Percentiles rank a stretch among this genome's conserved stretches.
These are phyloP conservation scores for Lantana camara DNA, from an alignment of 257 asterid species.

Conservation along the genomic window DNA sequence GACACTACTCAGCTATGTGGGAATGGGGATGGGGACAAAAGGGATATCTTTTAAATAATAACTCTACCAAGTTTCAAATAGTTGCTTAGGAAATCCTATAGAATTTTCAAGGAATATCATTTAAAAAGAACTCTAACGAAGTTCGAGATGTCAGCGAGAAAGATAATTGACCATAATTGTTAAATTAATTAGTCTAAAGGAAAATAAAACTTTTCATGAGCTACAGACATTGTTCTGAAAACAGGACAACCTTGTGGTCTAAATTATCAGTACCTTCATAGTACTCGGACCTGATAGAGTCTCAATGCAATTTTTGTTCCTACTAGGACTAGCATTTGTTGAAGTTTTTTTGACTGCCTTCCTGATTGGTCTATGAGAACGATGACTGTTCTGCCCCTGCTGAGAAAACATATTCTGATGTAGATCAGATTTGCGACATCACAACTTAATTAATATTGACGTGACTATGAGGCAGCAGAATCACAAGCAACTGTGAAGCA, in stretches of 20 bases:
- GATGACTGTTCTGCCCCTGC: slow-evolving; percentile 29
- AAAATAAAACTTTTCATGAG: background rate
- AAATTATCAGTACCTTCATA: slow-evolving; percentile 40
- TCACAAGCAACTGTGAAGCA: slow-evolving; percentile 15
- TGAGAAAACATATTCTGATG: slow-evolving; percentile 35
- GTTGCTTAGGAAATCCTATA: slow-evolving; percentile 8
- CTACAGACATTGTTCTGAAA: background rate
- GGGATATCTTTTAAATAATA: background rate
- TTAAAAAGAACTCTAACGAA: background rate
- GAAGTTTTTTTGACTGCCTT: slow-evolving; percentile 33
- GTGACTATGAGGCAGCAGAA: slow-evolving; percentile 22
- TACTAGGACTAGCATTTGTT: slow-evolving; percentile 28
- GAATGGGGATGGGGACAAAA: background rate
- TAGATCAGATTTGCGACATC: slow-evolving; percentile 20
- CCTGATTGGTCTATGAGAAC: slow-evolving; percentile 32
- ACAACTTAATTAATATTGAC: background rate
- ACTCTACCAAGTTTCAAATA: background rate
- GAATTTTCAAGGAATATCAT: no score
- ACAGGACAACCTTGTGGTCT: background rate
- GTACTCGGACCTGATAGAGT: slow-evolving; percentile 27
- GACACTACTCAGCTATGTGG: background rate
- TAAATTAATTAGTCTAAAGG: background rate
- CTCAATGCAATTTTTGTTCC: slow-evolving; percentile 35
- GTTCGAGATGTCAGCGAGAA: background rate
- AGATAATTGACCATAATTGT: background rate